Conservation (phyloP, 148 eudicot species). For the Cornus suecica region DNA sequence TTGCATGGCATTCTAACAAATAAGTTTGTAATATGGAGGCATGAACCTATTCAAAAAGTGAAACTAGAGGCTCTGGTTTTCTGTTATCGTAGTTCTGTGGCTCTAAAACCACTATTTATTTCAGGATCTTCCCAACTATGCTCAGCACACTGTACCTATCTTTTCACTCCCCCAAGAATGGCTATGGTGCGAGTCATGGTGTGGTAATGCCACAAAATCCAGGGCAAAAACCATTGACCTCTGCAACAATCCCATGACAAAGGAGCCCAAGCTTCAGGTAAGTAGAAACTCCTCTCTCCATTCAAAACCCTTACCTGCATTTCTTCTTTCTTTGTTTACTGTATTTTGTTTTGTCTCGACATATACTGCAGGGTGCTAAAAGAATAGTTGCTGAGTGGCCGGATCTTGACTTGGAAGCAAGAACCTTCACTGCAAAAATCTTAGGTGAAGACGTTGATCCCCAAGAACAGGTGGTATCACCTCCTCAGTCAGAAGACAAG, state of each 20-base stretch:
- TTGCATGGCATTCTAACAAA: too few relatives aligned
- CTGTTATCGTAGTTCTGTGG: not conserved
- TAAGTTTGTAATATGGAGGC: too few relatives aligned
- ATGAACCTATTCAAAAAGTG: too few relatives aligned
- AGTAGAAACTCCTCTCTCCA: not conserved
- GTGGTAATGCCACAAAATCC: slow-evolving; percentile 87
- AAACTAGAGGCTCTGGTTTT: not conserved
- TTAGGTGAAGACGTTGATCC: slow-evolving; percentile 63
- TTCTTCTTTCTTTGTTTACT: not conserved
- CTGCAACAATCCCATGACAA: slow-evolving; percentile 98
- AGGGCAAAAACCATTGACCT: slow-evolving; percentile 93
- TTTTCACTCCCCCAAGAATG: slow-evolving; percentile 98
- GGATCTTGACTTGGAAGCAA: slow-evolving; percentile 83
- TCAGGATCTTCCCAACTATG: slow-evolving; percentile 99
- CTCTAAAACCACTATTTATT: slow-evolving; percentile 5
- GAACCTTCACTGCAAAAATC: slow-evolving; percentile 67
- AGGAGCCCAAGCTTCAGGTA: slow-evolving; percentile 98
- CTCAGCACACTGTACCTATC: slow-evolving; percentile 92
- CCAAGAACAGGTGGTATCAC: slow-evolving; percentile 28
- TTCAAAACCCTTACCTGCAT: not conserved
- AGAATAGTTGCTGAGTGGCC: slow-evolving; percentile 89
- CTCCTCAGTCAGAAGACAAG: slow-evolving; percentile 20
- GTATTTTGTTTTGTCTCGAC: not conserved
- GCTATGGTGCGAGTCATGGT: slow-evolving; percentile 99
- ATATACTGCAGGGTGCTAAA: slow-evolving; percentile 68